Evolutionary conservation across 192 early-diverging fungal genomes (phyloP).

Genomic region (Backusella psychrophila): DNA sequence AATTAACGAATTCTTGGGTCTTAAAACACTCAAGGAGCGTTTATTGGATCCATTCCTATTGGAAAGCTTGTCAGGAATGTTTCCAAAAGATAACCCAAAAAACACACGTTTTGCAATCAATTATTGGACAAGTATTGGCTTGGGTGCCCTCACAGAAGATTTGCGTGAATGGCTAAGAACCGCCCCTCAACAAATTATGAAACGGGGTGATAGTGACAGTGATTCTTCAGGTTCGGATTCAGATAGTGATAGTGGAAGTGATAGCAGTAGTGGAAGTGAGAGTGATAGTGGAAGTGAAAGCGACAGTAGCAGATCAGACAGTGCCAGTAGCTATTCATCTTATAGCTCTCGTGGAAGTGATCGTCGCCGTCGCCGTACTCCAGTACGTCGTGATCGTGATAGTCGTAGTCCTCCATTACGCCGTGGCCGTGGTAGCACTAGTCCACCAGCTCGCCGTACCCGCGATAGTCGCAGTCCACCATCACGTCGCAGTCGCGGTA

Average conservation of each 20-base stretch:
- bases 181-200: conserved; percentile 68
- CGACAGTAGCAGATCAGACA: conserved; percentile 12
- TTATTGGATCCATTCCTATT: conserved; percentile 67
- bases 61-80: conserved; percentile 82
- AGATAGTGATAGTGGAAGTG: conserved; percentile 31
- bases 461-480: background rate
- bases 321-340: background rate
- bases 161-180: conserved; percentile 70
- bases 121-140: conserved; percentile 92
- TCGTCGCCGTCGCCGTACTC: background rate
- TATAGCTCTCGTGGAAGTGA: background rate
- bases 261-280: conserved; percentile 29
- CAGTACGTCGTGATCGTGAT: background rate
- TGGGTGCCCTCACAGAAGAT: conserved; percentile 91
- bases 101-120: conserved; percentile 97
- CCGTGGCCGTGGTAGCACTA: background rate
- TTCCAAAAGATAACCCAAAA: conserved; percentile 86
- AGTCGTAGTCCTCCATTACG: background rate
- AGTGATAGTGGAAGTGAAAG: conserved; percentile 16
- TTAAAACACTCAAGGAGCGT: conserved; percentile 71
- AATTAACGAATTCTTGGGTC: conserved; percentile 76
- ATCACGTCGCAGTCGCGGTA: background rate
- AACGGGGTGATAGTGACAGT: conserved; percentile 35
- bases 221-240: conserved; percentile 40
- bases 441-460: background rate